Percentiles rank a stretch among this genome's conserved stretches.
phyloP scores from a whole-genome alignment of 1,284 basidiomycete genomes.

The Bondarzewia mesenterica region DNA sequence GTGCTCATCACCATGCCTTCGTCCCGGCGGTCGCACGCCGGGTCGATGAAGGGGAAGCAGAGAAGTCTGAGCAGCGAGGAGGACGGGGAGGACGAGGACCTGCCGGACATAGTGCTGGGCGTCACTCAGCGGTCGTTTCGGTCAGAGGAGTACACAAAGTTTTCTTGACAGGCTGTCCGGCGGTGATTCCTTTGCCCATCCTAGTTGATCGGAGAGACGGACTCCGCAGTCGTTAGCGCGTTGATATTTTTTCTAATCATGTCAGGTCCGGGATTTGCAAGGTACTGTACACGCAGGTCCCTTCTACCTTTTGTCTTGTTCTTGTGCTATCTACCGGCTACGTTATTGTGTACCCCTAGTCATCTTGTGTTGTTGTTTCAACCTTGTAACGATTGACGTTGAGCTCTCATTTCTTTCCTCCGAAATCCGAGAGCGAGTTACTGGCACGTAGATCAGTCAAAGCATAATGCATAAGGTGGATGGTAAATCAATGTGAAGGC shows the following conservation, averaged over 20 bases:
- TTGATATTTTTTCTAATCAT: not conserved
- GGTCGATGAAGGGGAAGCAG: conserved; percentile 22
- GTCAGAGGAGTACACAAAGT: not conserved
- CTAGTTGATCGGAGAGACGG: no score
- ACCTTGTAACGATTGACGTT: no score
- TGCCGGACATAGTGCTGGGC: conserved; percentile 42
- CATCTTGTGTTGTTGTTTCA: no score
- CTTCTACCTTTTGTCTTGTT: not conserved
- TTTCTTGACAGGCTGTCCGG: not conserved
- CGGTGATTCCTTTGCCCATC: no score
- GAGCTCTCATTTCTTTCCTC: no score
- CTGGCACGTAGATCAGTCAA: no score
- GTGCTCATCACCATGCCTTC: conserved; percentile 60
- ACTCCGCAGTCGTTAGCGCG: not conserved
- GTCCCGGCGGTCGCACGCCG: conserved; percentile 18
- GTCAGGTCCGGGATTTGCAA: not conserved
- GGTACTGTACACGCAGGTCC: not conserved
- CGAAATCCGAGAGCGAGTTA: no score
- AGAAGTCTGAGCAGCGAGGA: conserved; percentile 13
- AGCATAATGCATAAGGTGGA: no score
- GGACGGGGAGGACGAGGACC: conserved; percentile 25
- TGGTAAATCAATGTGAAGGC: no score
- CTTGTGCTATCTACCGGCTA: not conserved
- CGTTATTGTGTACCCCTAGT: no score
- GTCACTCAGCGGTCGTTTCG: conserved; percentile 27